Base-by-base conservation (phyloP, 2,329 filamentous ascomycete genomes). In the Trichothecium roseum region DNA sequence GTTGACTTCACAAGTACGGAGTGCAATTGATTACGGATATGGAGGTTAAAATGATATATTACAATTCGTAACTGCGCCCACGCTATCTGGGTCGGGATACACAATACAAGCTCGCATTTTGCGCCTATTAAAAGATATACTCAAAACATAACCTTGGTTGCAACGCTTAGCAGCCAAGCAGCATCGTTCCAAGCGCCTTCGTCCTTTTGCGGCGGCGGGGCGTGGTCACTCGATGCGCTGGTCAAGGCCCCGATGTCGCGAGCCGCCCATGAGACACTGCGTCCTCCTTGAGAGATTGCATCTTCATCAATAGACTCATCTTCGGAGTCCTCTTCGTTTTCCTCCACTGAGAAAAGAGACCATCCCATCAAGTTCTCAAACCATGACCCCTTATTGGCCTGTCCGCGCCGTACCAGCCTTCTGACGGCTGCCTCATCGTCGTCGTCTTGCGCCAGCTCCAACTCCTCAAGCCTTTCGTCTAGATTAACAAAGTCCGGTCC, bases 121-220 rank as follows among this genome's bases (percentile, higher is more conserved):
- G 24, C 17, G 22, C 28, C 30, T 31, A 28, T 24, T 24, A 14
- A 22, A n/a, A 36, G 15, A 33, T 13, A 26, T 34, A 14, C 41
- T 60, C 55, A 77, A 42, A 78, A 63, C 45, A 78, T 59, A 30
- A 78, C 70, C 48, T 74, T 78, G 18, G 69, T 68, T 9, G 76
- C 78, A 42, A 82, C 74, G 42, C 68, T 78, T 37, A 82, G 55
- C 32, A 83, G 54, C 78, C 78, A 83, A 13, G 75, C 75, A 18
- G 76, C 78, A 53, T 82, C 78, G 39, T 72, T 67, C 78, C 77
- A 81, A 8, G 69, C 69, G 13, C 73, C 74, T 30, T 73, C 68
- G 35, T 79, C 67, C 8, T 64, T 59, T 29, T 65, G 66, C 34
- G 61, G 60, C 8, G 64, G 59, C 22, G 50, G 71, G 50, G 77